Percentiles rank a stretch among this genome's conserved stretches.
Conservation (phyloP, 768 basidiomycete genomes). For the Lanmaoa pseudosensibilis region DNA sequence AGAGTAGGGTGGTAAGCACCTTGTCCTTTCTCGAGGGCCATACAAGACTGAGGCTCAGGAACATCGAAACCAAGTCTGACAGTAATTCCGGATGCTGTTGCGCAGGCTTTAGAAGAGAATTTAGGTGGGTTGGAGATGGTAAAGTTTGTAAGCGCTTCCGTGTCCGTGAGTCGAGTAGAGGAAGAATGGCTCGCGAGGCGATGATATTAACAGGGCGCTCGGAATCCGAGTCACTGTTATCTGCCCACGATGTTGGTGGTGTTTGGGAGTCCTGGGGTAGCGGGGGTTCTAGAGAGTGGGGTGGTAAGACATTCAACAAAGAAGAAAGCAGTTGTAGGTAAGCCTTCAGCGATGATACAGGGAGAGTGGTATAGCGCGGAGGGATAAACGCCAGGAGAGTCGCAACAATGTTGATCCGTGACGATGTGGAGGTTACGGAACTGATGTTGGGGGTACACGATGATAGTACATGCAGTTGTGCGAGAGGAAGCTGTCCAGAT, state of each 20-base stretch:
- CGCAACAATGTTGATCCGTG: constrained; percentile 61
- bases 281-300: constrained; percentile 50
- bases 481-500: constrained; percentile 62
- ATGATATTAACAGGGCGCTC: constrained; percentile 38
- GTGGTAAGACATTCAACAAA: constrained; percentile 55
- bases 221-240: constrained; percentile 44
- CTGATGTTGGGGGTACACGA: constrained; percentile 32
- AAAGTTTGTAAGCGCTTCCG: constrained; percentile 63
- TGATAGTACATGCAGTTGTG: constrained; percentile 36
- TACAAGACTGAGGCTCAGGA: constrained; percentile 55
- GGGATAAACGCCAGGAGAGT: constrained; percentile 68
- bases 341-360: constrained; percentile 43
- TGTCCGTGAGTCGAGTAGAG: constrained; percentile 57
- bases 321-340: constrained; percentile 56
- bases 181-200: constrained; percentile 33
- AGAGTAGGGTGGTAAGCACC: constrained; percentile 55
- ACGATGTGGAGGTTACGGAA: constrained; percentile 31
- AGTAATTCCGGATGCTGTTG: constrained; percentile 42
- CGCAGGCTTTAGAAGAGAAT: constrained; percentile 48
- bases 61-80: constrained; percentile 52
- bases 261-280: constrained; percentile 18
- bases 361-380: constrained; percentile 56
- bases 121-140: constrained; percentile 52
- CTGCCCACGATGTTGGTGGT: constrained; percentile 15
- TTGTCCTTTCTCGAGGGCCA: constrained; percentile 62